Percentiles rank a stretch among this genome's conserved stretches.
phyloP scores from a whole-genome alignment of 495 filamentous ascomycete genomes.

The Chaetomium tenue region DNA sequence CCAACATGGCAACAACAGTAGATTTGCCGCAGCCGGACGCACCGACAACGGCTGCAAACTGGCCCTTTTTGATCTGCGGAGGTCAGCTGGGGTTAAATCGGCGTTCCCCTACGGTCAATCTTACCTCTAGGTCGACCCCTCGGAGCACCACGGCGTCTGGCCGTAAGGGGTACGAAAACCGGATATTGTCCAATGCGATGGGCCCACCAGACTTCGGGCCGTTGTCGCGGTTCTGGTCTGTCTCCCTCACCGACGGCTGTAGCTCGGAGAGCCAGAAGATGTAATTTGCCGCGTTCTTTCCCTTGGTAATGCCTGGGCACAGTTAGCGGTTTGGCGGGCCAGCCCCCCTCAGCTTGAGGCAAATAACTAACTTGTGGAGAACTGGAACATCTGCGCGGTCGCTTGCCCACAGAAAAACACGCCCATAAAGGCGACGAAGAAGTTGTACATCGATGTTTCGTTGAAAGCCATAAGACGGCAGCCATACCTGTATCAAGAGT shows the following conservation, averaged over 20 bases:
- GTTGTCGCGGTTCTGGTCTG: constrained; percentile 39
- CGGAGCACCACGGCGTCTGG: constrained; percentile 54
- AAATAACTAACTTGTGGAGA: constrained; percentile 33
- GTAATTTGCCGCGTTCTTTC: constrained; percentile 46
- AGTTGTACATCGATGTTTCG: constrained; percentile 47
- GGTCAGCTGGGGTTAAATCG: not conserved
- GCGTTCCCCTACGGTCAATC: constrained; percentile 18
- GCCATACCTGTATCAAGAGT: constrained; percentile 35
- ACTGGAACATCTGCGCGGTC: constrained; percentile 55
- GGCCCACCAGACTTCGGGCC: constrained; percentile 36
- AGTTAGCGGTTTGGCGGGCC: not conserved
- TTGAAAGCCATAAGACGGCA: constrained; percentile 51
- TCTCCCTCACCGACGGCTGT: constrained; percentile 39
- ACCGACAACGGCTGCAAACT: constrained; percentile 65
- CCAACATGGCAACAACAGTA: constrained; percentile 53
- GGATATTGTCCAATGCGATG: constrained; percentile 51
- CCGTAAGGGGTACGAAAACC: constrained; percentile 59
- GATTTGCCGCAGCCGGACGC: constrained; percentile 37
- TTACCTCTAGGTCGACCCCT: constrained; percentile 42
- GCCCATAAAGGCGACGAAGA: constrained; percentile 60
- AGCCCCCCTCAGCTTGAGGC: too few species aligned
- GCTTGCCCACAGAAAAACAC: constrained; percentile 56
- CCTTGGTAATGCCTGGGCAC: constrained; percentile 45
- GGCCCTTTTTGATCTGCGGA: constrained; percentile 61
- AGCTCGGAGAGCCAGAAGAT: constrained; percentile 44